These are phyloP conservation scores for Colletotrichum agaves DNA, from an alignment of 2,329 filamentous ascomycete genomes.

Conservation along the genomic window DNA sequence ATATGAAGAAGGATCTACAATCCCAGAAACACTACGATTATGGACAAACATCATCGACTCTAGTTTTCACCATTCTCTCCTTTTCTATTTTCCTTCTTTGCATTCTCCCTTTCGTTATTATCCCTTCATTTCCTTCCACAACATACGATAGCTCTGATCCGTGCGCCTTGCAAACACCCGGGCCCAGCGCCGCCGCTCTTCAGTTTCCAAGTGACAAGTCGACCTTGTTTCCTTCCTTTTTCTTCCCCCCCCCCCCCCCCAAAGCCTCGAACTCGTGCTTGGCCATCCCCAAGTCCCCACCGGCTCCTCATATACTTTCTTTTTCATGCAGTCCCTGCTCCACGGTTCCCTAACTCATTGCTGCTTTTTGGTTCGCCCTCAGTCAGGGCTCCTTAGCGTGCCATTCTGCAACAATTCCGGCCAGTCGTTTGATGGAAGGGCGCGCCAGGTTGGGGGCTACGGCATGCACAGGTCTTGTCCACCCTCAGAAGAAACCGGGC, in stretches of 20 bases:
- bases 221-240: slow-evolving; percentile 30
- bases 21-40: slow-evolving; percentile 4
- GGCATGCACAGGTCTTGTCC: neutral
- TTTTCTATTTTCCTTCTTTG: neutral
- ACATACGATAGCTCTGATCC: neutral
- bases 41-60: slow-evolving; percentile 10
- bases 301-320: slow-evolving; percentile 22
- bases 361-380: slow-evolving; percentile 21
- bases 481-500: neutral
- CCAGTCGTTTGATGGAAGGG: slow-evolving; percentile 16
- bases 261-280: slow-evolving; percentile 12
- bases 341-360: neutral
- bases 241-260: too few species aligned
- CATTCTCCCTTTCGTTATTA: neutral
- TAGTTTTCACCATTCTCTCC: neutral
- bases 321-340: slow-evolving; percentile 16
- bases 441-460: neutral
- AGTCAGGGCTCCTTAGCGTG: slow-evolving; percentile 25
- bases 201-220: slow-evolving; percentile 11
- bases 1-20: slow-evolving; percentile 10
- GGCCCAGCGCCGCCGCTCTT: neutral
- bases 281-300: slow-evolving; percentile 14
- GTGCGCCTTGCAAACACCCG: slow-evolving; percentile 1
- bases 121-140: neutral
- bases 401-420: slow-evolving; percentile 34